A percentile compares a stretch with the other conserved stretches of the same genome.
These are phyloP conservation scores for Fusarium sp. DNA, from an alignment of 2,329 filamentous ascomycete genomes.

Conservation along the genomic window DNA sequence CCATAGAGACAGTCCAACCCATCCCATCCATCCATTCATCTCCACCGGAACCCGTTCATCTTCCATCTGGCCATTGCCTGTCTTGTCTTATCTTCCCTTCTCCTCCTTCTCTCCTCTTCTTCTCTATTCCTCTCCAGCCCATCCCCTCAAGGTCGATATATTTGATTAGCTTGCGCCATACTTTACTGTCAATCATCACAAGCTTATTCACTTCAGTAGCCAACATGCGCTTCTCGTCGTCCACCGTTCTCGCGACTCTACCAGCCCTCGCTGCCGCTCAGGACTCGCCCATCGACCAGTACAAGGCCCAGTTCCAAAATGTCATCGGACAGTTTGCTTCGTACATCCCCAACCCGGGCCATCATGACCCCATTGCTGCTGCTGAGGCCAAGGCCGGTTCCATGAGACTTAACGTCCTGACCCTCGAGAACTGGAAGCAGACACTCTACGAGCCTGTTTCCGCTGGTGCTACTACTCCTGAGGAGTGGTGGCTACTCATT, in stretches of 20 bases:
- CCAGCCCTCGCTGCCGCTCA: constrained; percentile 66
- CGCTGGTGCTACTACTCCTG: constrained; percentile 68
- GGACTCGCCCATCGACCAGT: constrained; percentile 64
- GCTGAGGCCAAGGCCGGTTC: constrained; percentile 54
- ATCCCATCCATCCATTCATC: constrained; percentile 30
- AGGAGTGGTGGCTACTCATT: constrained; percentile 81
- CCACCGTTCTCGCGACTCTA: constrained; percentile 63
- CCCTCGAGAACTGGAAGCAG: constrained; percentile 77
- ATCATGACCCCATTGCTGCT: constrained; percentile 55
- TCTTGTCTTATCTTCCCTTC: constrained; percentile 21
- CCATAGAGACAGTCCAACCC: neutral
- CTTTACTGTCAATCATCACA: neutral
- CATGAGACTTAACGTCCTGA: constrained; percentile 64
- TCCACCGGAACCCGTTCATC: constrained; percentile 36
- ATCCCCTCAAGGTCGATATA: constrained; percentile 10
- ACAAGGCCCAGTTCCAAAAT: constrained; percentile 72
- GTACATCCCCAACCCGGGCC: constrained; percentile 62
- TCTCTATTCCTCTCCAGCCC: constrained; percentile 11
- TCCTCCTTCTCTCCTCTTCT: constrained; percentile 15
- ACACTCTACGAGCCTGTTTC: constrained; percentile 72
- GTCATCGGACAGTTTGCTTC: constrained; percentile 70
- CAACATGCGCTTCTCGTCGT: constrained; percentile 69
- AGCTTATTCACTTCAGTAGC: constrained; percentile 2
- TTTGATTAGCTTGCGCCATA: constrained; percentile 2
- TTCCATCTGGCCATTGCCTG: constrained; percentile 22